Conservation (phyloP, 352 stramenopile genomes). For the Aphanomyces cochlioides region DNA sequence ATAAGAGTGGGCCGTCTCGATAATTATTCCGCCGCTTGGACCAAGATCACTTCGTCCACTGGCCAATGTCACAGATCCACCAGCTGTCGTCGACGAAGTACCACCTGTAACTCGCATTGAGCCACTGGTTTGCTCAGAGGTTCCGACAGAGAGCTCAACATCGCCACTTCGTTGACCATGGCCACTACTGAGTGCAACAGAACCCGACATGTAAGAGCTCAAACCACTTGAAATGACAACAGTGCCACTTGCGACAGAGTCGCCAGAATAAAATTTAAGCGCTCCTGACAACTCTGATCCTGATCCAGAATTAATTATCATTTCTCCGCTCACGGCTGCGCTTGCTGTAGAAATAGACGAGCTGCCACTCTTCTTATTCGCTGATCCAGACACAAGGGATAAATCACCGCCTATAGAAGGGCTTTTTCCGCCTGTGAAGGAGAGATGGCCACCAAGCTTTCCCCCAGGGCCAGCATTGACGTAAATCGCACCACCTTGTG, state of each 20-base stretch:
- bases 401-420: not conserved
- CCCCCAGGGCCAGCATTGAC: not conserved
- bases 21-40: slow-evolving; percentile 1
- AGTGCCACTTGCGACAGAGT: not conserved
- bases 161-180: not conserved
- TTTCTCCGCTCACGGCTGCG: not conserved
- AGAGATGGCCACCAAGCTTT: not conserved
- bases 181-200: not conserved
- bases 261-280: slow-evolving; percentile 4
- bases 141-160: not conserved
- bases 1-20: not conserved
- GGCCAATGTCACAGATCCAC: not conserved
- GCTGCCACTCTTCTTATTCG: not conserved
- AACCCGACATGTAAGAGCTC: not conserved
- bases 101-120: not conserved
- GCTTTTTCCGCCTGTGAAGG: not conserved
- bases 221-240: not conserved
- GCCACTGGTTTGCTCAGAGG: not conserved
- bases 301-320: not conserved
- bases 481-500: not conserved
- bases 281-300: not conserved
- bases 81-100: slow-evolving; percentile 4
- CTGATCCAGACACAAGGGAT: not conserved
- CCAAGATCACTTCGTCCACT: not conserved
- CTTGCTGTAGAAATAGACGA: not conserved